Conservation (phyloP, 176 grass and related monocot genomes). For the Alloteropsis semialata region DNA sequence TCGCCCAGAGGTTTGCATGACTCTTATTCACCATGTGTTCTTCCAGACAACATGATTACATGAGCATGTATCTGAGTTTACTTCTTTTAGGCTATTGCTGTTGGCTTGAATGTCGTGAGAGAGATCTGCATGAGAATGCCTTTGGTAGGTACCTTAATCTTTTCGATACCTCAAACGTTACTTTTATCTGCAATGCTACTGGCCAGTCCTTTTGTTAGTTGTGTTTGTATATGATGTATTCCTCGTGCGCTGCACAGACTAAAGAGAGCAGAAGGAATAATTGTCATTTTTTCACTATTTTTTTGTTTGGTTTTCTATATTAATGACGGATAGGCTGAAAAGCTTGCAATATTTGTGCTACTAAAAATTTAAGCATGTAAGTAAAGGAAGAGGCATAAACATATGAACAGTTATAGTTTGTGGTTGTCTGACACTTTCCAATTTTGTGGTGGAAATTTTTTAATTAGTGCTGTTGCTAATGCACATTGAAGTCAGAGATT, state of each 20-base stretch:
- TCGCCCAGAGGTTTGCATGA: constrained; percentile 72
- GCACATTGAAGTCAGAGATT: neutral
- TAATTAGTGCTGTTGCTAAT: neutral
- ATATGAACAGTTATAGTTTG: neutral
- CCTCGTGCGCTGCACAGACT: neutral
- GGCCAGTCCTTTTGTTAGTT: neutral
- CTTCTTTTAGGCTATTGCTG: constrained; percentile 73
- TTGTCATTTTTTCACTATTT: neutral
- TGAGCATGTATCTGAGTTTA: neutral
- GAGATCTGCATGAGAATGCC: constrained; percentile 96
- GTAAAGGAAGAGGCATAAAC: neutral
- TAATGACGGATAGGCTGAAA: neutral
- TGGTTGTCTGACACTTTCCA: neutral
- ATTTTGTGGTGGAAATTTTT: neutral
- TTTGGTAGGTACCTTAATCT: constrained; percentile 56
- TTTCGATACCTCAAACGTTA: constrained; percentile 5
- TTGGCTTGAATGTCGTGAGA: constrained; percentile 92
- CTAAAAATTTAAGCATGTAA: neutral
- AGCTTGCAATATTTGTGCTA: neutral
- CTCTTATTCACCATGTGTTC: neutral
- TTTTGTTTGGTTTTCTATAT: neutral
- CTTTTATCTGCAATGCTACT: constrained; percentile 9
- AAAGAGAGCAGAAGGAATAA: neutral
- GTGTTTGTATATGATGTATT: neutral
- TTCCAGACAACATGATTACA: neutral